Percentiles rank a stretch among this genome's conserved stretches.
Conservation (phyloP, 2,329 filamentous ascomycete genomes). For the Lachnellula suecica region DNA sequence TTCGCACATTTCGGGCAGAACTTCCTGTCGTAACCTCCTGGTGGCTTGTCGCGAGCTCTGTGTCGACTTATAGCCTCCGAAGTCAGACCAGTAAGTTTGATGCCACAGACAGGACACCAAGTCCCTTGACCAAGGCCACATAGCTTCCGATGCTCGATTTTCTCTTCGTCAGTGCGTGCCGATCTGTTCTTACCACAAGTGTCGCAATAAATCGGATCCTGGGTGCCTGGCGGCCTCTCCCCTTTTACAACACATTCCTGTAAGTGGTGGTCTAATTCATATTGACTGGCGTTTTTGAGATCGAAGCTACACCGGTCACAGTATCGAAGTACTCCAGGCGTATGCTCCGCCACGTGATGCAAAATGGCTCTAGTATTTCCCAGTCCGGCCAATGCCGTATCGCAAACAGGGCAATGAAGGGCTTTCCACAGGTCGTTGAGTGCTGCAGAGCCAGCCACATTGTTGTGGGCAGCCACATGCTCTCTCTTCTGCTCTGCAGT, state of each 20-base stretch:
- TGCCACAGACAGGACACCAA: constrained; percentile 3
- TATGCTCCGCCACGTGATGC: constrained; percentile 23
- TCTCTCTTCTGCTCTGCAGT: constrained; percentile 18
- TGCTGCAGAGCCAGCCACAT: not conserved
- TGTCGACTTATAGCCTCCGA: not conserved
- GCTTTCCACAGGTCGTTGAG: constrained; percentile 20
- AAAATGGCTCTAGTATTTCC: constrained; percentile 13
- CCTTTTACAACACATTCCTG: constrained; percentile 5
- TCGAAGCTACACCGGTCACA: constrained; percentile 19
- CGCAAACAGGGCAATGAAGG: constrained; percentile 25
- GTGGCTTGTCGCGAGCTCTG: not conserved
- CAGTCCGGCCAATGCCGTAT: constrained; percentile 14
- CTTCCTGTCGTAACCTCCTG: not conserved
- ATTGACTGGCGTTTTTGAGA: not conserved
- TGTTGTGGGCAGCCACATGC: constrained; percentile 21
- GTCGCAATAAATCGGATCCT: constrained; percentile 1
- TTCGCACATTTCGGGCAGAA: not conserved
- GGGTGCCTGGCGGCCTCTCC: not conserved
- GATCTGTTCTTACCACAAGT: constrained; percentile 6
- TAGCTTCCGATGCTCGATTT: not conserved
- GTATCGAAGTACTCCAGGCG: constrained; percentile 20
- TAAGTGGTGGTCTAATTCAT: not conserved
- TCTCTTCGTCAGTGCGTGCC: not conserved
- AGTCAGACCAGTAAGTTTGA: not conserved
- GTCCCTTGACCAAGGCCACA: not conserved